Evolutionary conservation across 1,284 basidiomycete species (phyloP).

Genomic region (Leccinum subspadiceum): DNA sequence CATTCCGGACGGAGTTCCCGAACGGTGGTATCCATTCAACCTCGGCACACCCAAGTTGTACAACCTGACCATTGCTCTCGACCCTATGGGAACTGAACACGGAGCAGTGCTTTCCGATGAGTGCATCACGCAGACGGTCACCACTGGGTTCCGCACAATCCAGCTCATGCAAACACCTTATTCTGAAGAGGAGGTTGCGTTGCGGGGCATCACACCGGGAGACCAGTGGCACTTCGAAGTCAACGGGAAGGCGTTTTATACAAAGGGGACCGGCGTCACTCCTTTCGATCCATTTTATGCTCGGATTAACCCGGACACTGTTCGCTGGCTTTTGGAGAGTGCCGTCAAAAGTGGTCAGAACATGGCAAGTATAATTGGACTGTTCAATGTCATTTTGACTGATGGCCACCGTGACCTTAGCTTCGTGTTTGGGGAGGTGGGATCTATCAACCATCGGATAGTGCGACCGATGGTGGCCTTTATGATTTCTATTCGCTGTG

Average conservation of each 20-base stretch:
- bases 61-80: conserved; percentile 41
- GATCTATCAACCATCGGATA: no score
- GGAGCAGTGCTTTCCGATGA: background rate
- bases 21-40: conserved; percentile 56
- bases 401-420: no score
- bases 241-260: conserved; percentile 53
- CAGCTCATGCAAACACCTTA: conserved; percentile 50
- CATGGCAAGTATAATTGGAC: conserved; percentile 41
- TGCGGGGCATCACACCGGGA: conserved; percentile 52
- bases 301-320: conserved; percentile 48
- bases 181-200: conserved; percentile 41
- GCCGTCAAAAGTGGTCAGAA: conserved; percentile 56
- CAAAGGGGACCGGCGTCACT: conserved; percentile 47
- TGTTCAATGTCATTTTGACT: no score
- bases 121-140: conserved; percentile 36
- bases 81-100: conserved; percentile 7
- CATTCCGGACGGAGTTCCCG: conserved; percentile 44
- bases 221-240: conserved; percentile 40
- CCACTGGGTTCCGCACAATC: conserved; percentile 60
- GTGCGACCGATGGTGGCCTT: no score
- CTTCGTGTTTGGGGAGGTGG: no score
- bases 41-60: conserved; percentile 55
- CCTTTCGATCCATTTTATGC: conserved; percentile 41
- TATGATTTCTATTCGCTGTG: no score
- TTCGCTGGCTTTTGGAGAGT: conserved; percentile 57